Evolutionary conservation across 2,329 filamentous ascomycete genomes (phyloP).

Genomic region (Chalara sp.): DNA sequence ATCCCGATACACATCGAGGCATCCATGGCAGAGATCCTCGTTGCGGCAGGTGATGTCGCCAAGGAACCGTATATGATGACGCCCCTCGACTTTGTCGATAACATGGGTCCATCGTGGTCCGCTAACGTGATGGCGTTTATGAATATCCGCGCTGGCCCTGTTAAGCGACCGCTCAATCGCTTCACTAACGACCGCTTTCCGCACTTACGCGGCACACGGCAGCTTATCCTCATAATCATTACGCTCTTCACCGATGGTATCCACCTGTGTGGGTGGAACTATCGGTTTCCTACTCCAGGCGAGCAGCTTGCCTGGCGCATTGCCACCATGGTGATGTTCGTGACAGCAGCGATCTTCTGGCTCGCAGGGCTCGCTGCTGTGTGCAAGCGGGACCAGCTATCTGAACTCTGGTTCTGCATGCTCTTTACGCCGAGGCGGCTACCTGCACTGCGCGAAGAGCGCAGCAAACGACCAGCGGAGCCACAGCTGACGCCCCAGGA

Average conservation of each 20-base stretch:
- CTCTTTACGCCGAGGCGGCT: too few relatives aligned
- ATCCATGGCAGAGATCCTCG: neutral
- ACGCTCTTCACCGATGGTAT: neutral
- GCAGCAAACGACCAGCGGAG: too few relatives aligned
- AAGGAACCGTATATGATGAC: neutral
- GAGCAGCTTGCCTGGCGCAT: neutral
- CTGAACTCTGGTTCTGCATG: too few relatives aligned
- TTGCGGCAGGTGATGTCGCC: neutral
- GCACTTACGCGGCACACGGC: neutral
- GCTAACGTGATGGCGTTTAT: neutral
- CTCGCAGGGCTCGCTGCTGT: too few relatives aligned
- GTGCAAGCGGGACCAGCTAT: too few relatives aligned
- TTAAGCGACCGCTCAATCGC: neutral
- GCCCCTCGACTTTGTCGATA: neutral
- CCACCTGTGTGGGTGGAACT: neutral
- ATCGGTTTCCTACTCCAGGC: neutral
- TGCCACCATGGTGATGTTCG: neutral
- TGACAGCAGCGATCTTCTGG: neutral
- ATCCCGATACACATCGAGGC: neutral
- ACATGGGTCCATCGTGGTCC: neutral
- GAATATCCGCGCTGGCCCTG: neutral
- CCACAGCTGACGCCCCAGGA: too few relatives aligned
- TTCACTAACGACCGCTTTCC: neutral
- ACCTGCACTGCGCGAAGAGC: too few relatives aligned
- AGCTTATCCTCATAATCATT: neutral